Percentiles rank a stretch among this genome's conserved stretches.
Conservation (phyloP, 345 rosid species). For the Eucalyptus sp. region DNA sequence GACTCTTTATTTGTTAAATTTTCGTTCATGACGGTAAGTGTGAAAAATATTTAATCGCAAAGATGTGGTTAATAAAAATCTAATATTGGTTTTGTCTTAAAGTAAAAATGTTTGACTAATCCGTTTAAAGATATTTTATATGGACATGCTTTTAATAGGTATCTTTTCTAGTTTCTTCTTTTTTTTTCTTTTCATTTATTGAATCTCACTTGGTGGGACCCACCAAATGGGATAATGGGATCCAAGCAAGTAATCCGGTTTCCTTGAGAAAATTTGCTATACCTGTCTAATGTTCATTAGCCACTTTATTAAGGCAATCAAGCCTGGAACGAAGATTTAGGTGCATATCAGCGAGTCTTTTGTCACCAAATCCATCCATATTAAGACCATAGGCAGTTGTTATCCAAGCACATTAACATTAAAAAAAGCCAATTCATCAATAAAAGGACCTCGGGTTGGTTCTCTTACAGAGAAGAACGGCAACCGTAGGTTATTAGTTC, state of each 20-base stretch:
- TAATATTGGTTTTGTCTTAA: too few species aligned
- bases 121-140: too few species aligned
- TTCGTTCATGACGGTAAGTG: rapidly evolving
- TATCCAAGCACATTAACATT: background rate
- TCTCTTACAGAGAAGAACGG: background rate
- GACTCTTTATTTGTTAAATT: background rate
- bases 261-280: background rate
- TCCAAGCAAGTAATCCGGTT: background rate
- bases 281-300: background rate
- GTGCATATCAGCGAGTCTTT: background rate
- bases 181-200: too few species aligned
- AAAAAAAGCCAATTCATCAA: background rate
- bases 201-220: background rate
- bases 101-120: too few species aligned
- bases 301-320: background rate
- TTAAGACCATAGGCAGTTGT: background rate
- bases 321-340: background rate
- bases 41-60: background rate
- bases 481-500: background rate
- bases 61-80: background rate
- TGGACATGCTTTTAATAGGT: background rate
- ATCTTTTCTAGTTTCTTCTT: background rate
- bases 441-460: background rate
- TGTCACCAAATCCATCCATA: background rate
- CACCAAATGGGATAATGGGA: background rate